Percentiles rank a stretch among this genome's conserved stretches.
These are phyloP conservation scores for Debaryomyces singareniensis DNA, from an alignment of 1,139 yeast species.

Conservation along the genomic window DNA sequence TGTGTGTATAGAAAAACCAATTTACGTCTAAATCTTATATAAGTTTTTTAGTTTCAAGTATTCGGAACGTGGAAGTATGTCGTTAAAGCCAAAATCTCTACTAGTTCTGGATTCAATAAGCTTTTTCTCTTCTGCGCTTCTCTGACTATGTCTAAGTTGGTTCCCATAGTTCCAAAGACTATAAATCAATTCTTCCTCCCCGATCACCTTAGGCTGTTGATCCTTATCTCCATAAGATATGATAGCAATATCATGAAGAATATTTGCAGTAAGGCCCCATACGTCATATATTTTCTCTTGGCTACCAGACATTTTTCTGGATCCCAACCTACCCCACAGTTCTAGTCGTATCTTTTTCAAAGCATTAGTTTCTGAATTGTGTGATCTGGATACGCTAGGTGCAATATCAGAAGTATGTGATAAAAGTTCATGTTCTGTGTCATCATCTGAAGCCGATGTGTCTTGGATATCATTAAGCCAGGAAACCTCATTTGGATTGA, in stretches of 20 bases:
- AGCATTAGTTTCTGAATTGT: background rate
- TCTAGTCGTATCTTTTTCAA: slow-evolving; percentile 9
- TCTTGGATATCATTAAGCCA: slow-evolving; percentile 62
- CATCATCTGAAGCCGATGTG: slow-evolving; percentile 49
- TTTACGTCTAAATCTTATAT: slow-evolving; percentile 30
- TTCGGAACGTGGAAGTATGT: slow-evolving; percentile 43
- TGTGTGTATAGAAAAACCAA: no score
- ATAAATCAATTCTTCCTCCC: slow-evolving; percentile 63
- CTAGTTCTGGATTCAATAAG: slow-evolving; percentile 27
- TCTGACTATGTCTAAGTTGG: slow-evolving; percentile 28
- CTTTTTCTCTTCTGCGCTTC: slow-evolving; percentile 31
- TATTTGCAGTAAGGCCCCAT: slow-evolving; percentile 91
- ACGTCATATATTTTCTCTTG: slow-evolving; percentile 55
- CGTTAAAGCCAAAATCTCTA: slow-evolving; percentile 41
- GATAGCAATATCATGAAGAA: slow-evolving; percentile 69
- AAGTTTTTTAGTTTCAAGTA: slow-evolving; percentile 33
- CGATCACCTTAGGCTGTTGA: slow-evolving; percentile 13
- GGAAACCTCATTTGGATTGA: slow-evolving; percentile 46
- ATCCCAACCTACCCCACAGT: slow-evolving; percentile 39
- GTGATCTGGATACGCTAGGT: background rate
- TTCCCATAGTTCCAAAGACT: slow-evolving; percentile 48
- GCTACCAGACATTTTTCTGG: slow-evolving; percentile 30
- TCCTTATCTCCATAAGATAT: slow-evolving; percentile 32
- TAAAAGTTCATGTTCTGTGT: slow-evolving; percentile 13
- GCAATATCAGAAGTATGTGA: background rate